A percentile compares a stretch with the other conserved stretches of the same genome.
phyloP scores from a whole-genome alignment of 345 rosid genomes.

The Noccaea bulbosa region DNA sequence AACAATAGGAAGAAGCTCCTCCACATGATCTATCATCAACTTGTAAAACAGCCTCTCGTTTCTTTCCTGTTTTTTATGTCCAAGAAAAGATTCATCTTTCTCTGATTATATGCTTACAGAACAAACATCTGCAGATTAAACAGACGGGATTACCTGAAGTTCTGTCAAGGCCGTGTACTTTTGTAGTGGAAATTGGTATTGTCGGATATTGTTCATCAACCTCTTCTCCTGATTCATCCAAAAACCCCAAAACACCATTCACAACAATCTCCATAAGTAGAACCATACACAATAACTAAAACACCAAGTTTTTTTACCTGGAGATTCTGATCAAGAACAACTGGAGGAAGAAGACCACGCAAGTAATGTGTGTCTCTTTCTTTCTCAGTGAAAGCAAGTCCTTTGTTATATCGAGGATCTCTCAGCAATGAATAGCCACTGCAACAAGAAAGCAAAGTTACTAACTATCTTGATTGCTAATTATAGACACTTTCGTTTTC shows the following conservation, averaged over 20 bases:
- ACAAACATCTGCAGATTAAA: background rate
- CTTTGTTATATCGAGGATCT: conserved; percentile 92
- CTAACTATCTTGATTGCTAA: background rate
- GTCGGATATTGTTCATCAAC: conserved; percentile 66
- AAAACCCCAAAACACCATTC: background rate
- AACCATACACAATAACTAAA: background rate
- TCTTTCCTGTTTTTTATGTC: conserved; percentile 61
- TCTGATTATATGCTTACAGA: background rate
- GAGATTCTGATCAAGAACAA: conserved; percentile 64
- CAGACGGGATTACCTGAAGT: conserved; percentile 59
- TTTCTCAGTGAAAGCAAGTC: conserved; percentile 81
- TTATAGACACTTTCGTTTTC: background rate
- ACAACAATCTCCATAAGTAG: background rate
- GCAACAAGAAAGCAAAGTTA: conserved; percentile 30
- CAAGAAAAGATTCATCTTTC: conserved; percentile 1
- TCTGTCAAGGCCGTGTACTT: conserved; percentile 91
- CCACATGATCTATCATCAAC: conserved; percentile 84
- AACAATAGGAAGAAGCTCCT: conserved; percentile 88
- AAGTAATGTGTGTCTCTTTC: conserved; percentile 91
- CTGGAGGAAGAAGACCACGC: conserved; percentile 88
- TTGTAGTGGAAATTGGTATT: conserved; percentile 76
- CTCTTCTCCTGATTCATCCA: conserved; percentile 62
- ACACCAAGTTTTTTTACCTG: conserved; percentile 52
- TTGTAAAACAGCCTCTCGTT: conserved; percentile 88
- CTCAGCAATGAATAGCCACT: conserved; percentile 83